These are phyloP conservation scores for Orobanche coerulescens DNA, from an alignment of 257 asterid genomes.

Conservation along the genomic window DNA sequence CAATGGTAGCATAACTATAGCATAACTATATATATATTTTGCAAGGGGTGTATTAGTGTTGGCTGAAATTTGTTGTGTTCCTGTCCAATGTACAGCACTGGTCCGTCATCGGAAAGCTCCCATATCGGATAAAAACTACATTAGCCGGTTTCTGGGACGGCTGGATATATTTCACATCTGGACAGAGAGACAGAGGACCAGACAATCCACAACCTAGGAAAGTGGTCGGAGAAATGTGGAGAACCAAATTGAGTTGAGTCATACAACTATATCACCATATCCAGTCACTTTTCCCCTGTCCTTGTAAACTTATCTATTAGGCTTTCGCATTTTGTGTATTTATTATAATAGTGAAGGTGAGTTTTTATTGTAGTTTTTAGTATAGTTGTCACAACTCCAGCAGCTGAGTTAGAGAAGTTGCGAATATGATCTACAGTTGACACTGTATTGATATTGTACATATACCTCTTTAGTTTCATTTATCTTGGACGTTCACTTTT, in stretches of 20 bases:
- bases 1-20: slow-evolving; percentile 37
- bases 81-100: slow-evolving; percentile 39
- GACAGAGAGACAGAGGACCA: slow-evolving; percentile 74
- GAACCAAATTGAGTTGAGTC: slow-evolving; percentile 47
- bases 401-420: not conserved
- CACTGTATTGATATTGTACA: not conserved
- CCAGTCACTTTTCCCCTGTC: not conserved
- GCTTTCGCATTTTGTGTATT: not conserved
- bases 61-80: not conserved
- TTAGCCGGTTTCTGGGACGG: slow-evolving; percentile 60
- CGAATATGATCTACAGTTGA: not conserved
- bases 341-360: too few relatives aligned
- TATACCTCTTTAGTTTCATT: not conserved
- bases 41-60: not conserved
- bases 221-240: slow-evolving; percentile 69
- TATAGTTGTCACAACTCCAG: too few relatives aligned
- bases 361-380: too few relatives aligned
- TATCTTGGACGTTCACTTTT: too few relatives aligned
- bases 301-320: not conserved
- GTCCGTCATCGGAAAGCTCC: slow-evolving; percentile 65
- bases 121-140: slow-evolving; percentile 57
- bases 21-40: not conserved
- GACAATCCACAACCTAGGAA: slow-evolving; percentile 68
- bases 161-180: slow-evolving; percentile 68
- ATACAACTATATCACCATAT: not conserved